Base-by-base conservation (phyloP, 306 rosid genomes). In the Trifolium fragiferum region DNA sequence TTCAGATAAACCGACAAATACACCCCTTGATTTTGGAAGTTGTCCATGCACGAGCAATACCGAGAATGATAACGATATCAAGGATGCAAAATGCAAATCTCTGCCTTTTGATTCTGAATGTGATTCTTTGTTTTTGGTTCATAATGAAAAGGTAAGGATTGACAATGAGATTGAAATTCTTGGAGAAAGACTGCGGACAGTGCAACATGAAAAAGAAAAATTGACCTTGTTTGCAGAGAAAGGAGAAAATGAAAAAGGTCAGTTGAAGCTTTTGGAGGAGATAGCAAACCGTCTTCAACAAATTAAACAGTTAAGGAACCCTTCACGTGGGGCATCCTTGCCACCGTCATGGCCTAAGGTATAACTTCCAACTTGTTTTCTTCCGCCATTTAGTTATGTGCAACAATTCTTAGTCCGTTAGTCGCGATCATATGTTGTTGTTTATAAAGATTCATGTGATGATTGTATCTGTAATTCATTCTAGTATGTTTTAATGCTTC, bases 321-420 rank as follows among this genome's bases (percentile, higher is more conserved):
- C 84, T 50, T 49, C n/a, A 10, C 72, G 70, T 27, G 80, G 83
- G 66, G 76, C 82, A 66, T 85, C 78, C 43, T 82, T 80, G 61
- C 83, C 78, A 18, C 87, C 84, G 35, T 80, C 82, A 38, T 83
- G 80, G 23, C 51, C 78, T 74, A 78, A 90, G 97, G 93, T 89
- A 82, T 69, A 20, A 33, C 73, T 33, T 67, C 30, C 25, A 32
- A 14, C 68, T 68, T 44, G 72, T 78, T 51, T 38, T 73, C 21
- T 38, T 1, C 60, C 12, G 3, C 15, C 50, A 44, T n/a, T 15
- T 78, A 30, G 30, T 12, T 65, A 64, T 64, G 32, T 23, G 69
- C 57, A 32, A 18, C 19, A 75, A 30, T 30, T 30, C 6, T 30
- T 30, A 30, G 33, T 30, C 6, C 5, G 1, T 30, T 30, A 30